These are phyloP conservation scores for Rhypophila decipiens DNA, from an alignment of 495 filamentous ascomycete genomes.

Conservation along the genomic window DNA sequence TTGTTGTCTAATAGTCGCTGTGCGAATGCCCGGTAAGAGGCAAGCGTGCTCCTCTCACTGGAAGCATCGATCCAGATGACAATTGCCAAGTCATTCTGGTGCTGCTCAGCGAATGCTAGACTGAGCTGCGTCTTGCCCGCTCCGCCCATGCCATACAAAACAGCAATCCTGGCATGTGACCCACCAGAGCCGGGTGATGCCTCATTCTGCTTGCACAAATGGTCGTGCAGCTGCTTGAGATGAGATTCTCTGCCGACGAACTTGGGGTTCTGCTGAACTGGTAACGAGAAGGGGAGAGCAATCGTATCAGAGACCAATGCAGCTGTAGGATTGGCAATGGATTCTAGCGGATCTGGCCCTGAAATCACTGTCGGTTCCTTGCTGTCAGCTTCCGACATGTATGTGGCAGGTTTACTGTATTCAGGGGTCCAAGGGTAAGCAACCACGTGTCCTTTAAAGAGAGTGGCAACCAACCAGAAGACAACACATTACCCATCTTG, in stretches of 20 bases:
- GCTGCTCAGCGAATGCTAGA: neutral
- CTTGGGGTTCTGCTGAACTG: neutral
- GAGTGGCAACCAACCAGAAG: too few species aligned
- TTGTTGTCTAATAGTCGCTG: neutral
- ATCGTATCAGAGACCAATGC: neutral
- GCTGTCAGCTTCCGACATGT: too few species aligned
- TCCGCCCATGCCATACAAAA: neutral
- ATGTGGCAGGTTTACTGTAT: too few species aligned
- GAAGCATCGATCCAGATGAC: constrained; percentile 1
- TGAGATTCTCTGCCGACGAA: neutral
- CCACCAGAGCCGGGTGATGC: neutral
- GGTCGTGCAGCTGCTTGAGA: neutral
- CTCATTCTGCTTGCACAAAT: neutral
- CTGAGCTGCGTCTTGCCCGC: constrained; percentile 1
- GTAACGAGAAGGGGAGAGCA: neutral
- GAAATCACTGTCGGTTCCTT: too few species aligned
- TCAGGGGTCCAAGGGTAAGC: too few species aligned
- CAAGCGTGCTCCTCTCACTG: neutral
- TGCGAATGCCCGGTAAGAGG: neutral
- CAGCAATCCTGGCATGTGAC: neutral
- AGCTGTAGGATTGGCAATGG: neutral
- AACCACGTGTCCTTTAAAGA: too few species aligned
- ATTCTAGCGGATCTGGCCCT: too few species aligned
- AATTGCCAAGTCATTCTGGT: neutral
- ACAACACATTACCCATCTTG: too few species aligned